Base-by-base conservation (phyloP, 805 yeast genomes). In the Clavispora fructus region DNA sequence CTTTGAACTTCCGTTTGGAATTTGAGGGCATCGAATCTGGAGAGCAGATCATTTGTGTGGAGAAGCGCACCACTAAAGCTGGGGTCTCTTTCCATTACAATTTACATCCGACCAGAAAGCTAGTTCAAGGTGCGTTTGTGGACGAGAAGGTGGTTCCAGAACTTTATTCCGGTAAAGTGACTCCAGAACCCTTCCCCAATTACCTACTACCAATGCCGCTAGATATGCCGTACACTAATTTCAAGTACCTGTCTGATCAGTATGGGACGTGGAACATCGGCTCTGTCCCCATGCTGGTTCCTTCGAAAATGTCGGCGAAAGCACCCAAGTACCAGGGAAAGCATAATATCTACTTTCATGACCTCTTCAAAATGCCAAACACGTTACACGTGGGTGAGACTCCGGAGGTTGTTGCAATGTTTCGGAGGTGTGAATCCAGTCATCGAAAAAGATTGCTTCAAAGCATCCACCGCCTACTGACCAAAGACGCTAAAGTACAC, bases 201-300 rank as follows among this genome's bases (percentile, higher is more conserved):
- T n/a, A 17, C 7, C 7, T 33, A 16, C 14, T 19, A 1, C 17
- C 9, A 29, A 12, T 23, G 6, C 16, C 40, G 6, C 26, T 17
- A 12, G 40, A 37, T 6, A 33, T 16, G 11, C 25, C 9, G 4
- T n/a, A 16, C 13, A 33, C 13, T 6, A 33, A 33, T 23, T 37
- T 25, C 16, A 29, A 4, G 7, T 13, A 14, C 14, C 37, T 8
- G 25, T 7, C 13, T 1, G 25, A 10, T 16, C 19, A 23, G n/a
- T 17, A 16, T 27, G 25, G 19, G 7, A 47, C 39, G 31, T 59
- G 63, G 63, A 53, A 48, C 40, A 53, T 59, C 3, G 82, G 83
- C 0, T 69, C 79, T 2, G 69, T 75, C 6, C 78, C 80, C 4
- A 57, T 73, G 41, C 65, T 68, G 7, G 63, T 71, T 5, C 48